Evolutionary conservation across 805 yeast genomes (phyloP), one percentile per base, ranked within the genome.

Genomic region (Nakazawaea ernobii): DNA sequence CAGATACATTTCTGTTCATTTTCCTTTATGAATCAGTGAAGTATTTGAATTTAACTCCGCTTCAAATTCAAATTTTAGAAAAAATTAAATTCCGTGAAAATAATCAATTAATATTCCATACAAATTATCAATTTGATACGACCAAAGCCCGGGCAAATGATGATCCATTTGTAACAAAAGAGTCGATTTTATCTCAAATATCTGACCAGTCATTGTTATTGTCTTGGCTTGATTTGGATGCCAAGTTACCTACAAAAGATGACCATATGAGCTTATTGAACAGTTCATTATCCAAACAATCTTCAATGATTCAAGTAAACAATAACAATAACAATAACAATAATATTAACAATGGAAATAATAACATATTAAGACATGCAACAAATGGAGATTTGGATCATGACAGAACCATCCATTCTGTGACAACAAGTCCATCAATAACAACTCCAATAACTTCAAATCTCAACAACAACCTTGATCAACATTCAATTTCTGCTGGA

Each of bases 1-100:
- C 56, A 40, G 73, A 69, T 38, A 60, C 73, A 4, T 53, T 66
- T 42, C 72, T 69, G 3, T 63, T 67, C 47, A 45, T 56, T 3
- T 38, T 66, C 9, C 50, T 71, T 49, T 52, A 59, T 35, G 50
- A 60, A 32, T 48, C 59, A n/a, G 8, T 38, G 11, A 24, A 17
- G 30, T 35, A 24, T 26, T 33, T 48, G 30, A 35, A 40, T 37
- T 29, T 39, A 27, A 4, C 7, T 4, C 20, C 17, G 8, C 42
- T 48, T 17, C 14, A 26, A 17, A 17, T 17, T 6, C 13, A 3
- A 4, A 35, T 46, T 4, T 29, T 46, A 17, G 24, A 14, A 9
- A 42, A 38, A 30, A 8, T 32, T 30, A 27, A 32, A 14, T 38
- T 15, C 29, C 38, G 46, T 24, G 30, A 36, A 35, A 11, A 26